These are phyloP conservation scores for Lathyrus oleraceus DNA, from an alignment of 306 rosid genomes.

Conservation along the genomic window DNA sequence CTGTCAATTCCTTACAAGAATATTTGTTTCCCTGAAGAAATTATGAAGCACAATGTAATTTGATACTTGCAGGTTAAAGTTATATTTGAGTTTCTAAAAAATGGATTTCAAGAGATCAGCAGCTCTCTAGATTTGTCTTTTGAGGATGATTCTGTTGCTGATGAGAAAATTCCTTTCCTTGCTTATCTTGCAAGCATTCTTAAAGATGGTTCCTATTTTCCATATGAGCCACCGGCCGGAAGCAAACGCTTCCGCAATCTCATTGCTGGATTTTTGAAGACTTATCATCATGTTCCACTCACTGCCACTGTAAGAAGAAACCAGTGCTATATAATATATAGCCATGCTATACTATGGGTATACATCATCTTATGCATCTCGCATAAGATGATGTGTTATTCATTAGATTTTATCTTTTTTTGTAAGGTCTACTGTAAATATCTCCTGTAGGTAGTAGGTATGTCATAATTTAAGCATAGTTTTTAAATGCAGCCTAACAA, in stretches of 20 bases:
- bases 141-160: slow-evolving; percentile 94
- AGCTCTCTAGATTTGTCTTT: slow-evolving; percentile 92
- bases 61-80: slow-evolving; percentile 76
- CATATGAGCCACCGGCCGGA: slow-evolving; percentile 97
- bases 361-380: slow-evolving; percentile 26
- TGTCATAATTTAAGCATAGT: slow-evolving; percentile 16
- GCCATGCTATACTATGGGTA: slow-evolving; percentile 14
- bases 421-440: slow-evolving; percentile 23
- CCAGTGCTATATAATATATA: slow-evolving; percentile 17
- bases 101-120: slow-evolving; percentile 91
- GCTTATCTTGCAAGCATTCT: slow-evolving; percentile 77
- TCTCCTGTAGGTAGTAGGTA: not conserved
- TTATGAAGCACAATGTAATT: slow-evolving; percentile 36
- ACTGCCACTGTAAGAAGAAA: slow-evolving; percentile 65
- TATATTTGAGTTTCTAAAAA: slow-evolving; percentile 83
- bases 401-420: slow-evolving; percentile 4
- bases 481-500: slow-evolving; percentile 26
- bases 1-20: slow-evolving; percentile 30
- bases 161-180: slow-evolving; percentile 94
- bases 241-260: slow-evolving; percentile 82
- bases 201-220: slow-evolving; percentile 63
- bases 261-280: slow-evolving; percentile 89
- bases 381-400: slow-evolving; percentile 1
- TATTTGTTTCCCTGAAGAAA: slow-evolving; percentile 34
- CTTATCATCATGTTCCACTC: slow-evolving; percentile 91